Percentiles rank a stretch among this genome's conserved stretches.
These are phyloP conservation scores for Peronospora destructor DNA, from an alignment of 352 stramenopile species.

Conservation along the genomic window DNA sequence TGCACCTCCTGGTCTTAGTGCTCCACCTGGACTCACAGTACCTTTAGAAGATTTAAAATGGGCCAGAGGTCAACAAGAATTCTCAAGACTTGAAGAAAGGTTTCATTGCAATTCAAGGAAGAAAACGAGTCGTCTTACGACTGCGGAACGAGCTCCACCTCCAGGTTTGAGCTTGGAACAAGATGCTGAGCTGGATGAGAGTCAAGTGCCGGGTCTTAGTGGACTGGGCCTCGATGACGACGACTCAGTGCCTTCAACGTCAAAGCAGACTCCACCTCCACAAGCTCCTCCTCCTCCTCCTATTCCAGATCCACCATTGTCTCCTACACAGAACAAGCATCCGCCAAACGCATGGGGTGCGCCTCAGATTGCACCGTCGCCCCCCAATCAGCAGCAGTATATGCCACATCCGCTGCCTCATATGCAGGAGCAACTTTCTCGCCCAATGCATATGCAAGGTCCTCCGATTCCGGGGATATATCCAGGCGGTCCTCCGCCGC, in stretches of 20 bases:
- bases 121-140: background rate
- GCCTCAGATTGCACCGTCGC: constrained; percentile 14
- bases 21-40: constrained; percentile 45
- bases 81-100: constrained; percentile 52
- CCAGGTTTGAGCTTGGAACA: constrained; percentile 29
- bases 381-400: constrained; percentile 20
- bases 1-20: constrained; percentile 49
- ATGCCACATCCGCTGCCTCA: constrained; percentile 21
- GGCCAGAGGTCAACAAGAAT: constrained; percentile 67
- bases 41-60: constrained; percentile 73
- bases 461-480: constrained; percentile 37
- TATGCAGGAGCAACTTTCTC: constrained; percentile 30
- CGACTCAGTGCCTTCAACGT: constrained; percentile 21
- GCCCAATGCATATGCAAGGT: constrained; percentile 34
- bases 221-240: constrained; percentile 71
- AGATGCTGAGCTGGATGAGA: constrained; percentile 55
- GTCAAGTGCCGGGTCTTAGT: constrained; percentile 53
- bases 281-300: constrained; percentile 20
- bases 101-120: constrained; percentile 24
- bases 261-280: constrained; percentile 14
- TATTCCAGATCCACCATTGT: constrained; percentile 21
- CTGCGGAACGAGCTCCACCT: constrained; percentile 7
- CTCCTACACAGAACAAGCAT: constrained; percentile 16
- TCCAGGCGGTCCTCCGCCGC: constrained; percentile 14
- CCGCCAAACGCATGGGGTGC: constrained; percentile 31